phyloP scores from a whole-genome alignment of 2,329 filamentous ascomycete species.

The Macroventuria anomochaeta region DNA sequence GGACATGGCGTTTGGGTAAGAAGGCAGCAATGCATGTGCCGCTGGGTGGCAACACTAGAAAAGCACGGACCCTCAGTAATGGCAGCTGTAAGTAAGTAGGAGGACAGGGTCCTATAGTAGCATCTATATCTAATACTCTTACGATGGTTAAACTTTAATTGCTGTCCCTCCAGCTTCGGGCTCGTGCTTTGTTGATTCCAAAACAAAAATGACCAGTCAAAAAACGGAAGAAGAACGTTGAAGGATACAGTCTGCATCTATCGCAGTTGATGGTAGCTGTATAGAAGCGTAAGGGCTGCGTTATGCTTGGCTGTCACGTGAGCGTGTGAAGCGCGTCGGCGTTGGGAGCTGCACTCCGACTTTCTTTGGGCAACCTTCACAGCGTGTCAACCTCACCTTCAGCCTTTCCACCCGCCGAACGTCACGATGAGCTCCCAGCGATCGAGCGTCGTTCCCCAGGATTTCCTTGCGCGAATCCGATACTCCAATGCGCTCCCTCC shows the following conservation, averaged over 20 bases:
- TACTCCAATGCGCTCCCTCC: slow-evolving; percentile 96
- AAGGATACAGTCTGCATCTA: too few species aligned
- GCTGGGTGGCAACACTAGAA: slow-evolving; percentile 23
- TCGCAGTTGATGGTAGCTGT: too few species aligned
- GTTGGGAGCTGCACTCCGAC: slow-evolving; percentile 29
- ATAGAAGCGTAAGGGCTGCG: too few species aligned
- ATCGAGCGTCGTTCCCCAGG: slow-evolving; percentile 71
- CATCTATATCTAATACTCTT: slow-evolving; percentile 38
- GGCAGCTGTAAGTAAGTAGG: slow-evolving; percentile 31
- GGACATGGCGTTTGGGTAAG: slow-evolving; percentile 34
- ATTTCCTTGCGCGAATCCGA: slow-evolving; percentile 94
- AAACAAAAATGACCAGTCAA: too few species aligned
- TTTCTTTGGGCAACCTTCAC: slow-evolving; percentile 34
- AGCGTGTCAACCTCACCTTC: slow-evolving; percentile 16
- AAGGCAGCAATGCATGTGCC: slow-evolving; percentile 20
- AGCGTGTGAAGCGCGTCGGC: slow-evolving; percentile 25
- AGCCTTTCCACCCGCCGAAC: slow-evolving; percentile 4
- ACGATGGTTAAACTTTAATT: slow-evolving; percentile 31
- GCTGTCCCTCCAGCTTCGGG: too few species aligned
- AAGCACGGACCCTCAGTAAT: slow-evolving; percentile 30
- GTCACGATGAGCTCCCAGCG: slow-evolving; percentile 35
- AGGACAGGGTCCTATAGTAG: slow-evolving; percentile 30
- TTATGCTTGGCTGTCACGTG: slow-evolving; percentile 19
- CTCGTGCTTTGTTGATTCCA: too few species aligned
- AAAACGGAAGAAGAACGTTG: too few species aligned